Percentiles rank a stretch among this genome's conserved stretches.
phyloP scores from a whole-genome alignment of 371 early-diverging fungal species.

The Actinomucor elegans region DNA sequence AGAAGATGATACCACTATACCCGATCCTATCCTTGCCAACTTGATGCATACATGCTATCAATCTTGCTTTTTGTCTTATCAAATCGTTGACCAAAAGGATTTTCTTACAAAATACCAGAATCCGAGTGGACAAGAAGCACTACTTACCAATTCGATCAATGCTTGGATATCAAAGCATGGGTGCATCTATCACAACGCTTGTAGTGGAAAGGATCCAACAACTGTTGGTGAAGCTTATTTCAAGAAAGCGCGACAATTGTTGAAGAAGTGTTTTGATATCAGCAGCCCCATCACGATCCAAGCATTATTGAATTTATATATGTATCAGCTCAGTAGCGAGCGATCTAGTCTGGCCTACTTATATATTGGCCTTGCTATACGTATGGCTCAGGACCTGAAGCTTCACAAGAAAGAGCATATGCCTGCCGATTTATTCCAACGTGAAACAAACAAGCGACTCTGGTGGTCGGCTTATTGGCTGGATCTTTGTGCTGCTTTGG shows the following conservation, averaged over 20 bases:
- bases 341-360: slow-evolving; percentile 55
- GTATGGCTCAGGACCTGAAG: slow-evolving; percentile 64
- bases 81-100: slow-evolving; percentile 51
- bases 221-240: slow-evolving; percentile 57
- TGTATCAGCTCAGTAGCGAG: slow-evolving; percentile 60
- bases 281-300: slow-evolving; percentile 56
- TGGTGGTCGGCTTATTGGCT: slow-evolving; percentile 68
- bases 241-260: slow-evolving; percentile 53
- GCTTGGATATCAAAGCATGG: slow-evolving; percentile 60
- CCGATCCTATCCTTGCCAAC: slow-evolving; percentile 27
- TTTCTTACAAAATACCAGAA: slow-evolving; percentile 42
- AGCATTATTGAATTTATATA: slow-evolving; percentile 57
- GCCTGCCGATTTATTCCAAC: slow-evolving; percentile 43
- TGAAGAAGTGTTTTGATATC: slow-evolving; percentile 56
- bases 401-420: slow-evolving; percentile 51
- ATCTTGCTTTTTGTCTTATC: slow-evolving; percentile 52
- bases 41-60: slow-evolving; percentile 57
- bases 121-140: slow-evolving; percentile 35
- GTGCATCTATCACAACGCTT: slow-evolving; percentile 46
- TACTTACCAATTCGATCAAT: slow-evolving; percentile 53
- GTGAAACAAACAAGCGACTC: slow-evolving; percentile 55
- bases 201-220: slow-evolving; percentile 4
- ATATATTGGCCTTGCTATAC: slow-evolving; percentile 59
- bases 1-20: slow-evolving; percentile 32
- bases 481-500: slow-evolving; percentile 49